phyloP scores from a whole-genome alignment of 1,139 yeast genomes.

The Spencermartinsiella ligniputridi region DNA sequence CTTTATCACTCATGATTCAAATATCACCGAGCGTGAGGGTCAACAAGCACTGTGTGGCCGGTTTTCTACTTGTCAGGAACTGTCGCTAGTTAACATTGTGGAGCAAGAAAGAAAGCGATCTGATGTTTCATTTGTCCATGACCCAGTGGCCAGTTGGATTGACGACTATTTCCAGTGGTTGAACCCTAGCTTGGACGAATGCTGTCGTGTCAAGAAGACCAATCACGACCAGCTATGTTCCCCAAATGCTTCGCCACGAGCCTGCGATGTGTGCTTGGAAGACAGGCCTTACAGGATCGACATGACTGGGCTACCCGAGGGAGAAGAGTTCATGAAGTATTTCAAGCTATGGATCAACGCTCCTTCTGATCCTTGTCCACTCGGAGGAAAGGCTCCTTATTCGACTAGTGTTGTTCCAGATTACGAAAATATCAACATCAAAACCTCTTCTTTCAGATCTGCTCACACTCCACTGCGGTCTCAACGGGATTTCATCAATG shows the following conservation, averaged over 20 bases:
- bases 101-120: conserved; percentile 80
- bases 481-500: conserved; percentile 77
- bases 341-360: conserved; percentile 78
- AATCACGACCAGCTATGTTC: conserved; percentile 52
- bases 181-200: conserved; percentile 79
- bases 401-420: conserved; percentile 52
- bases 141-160: conserved; percentile 87
- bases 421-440: conserved; percentile 38
- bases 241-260: conserved; percentile 64
- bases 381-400: conserved; percentile 95
- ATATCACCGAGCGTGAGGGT: conserved; percentile 52
- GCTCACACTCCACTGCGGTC: conserved; percentile 79
- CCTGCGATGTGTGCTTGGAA: conserved; percentile 67
- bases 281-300: conserved; percentile 60
- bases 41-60: conserved; percentile 84
- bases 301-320: conserved; percentile 84
- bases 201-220: conserved; percentile 60
- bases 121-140: conserved; percentile 59
- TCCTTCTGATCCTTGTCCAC: conserved; percentile 87
- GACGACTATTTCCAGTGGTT: conserved; percentile 87
- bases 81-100: conserved; percentile 73
- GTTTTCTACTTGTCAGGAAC: conserved; percentile 76
- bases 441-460: conserved; percentile 68
- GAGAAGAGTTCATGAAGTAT: conserved; percentile 64
- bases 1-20: conserved; percentile 65